These are phyloP conservation scores for Microbotryum violaceum DNA, from an alignment of 1,284 basidiomycete species.

Conservation along the genomic window DNA sequence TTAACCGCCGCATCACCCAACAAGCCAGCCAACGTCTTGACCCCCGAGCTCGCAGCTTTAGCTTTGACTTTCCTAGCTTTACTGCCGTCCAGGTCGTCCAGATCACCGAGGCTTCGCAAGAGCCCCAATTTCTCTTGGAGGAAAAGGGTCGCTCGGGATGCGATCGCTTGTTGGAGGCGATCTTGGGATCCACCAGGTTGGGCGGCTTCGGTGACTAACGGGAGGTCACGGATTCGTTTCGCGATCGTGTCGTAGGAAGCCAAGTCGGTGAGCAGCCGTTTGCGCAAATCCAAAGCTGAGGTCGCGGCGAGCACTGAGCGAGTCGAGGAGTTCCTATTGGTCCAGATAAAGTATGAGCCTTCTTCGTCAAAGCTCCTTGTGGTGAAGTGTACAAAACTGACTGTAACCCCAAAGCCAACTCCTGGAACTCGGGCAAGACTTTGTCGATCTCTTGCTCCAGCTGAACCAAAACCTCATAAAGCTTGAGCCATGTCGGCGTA, in stretches of 20 bases:
- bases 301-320: constrained; percentile 5
- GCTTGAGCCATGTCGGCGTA: constrained; percentile 36
- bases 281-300: constrained; percentile 22
- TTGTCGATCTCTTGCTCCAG: constrained; percentile 71
- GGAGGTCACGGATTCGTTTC: constrained; percentile 69
- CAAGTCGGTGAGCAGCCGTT: constrained; percentile 34
- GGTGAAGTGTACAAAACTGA: constrained; percentile 37
- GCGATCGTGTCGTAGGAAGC: constrained; percentile 70
- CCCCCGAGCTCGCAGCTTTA: constrained; percentile 2
- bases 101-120: constrained; percentile 50
- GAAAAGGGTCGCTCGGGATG: constrained; percentile 67
- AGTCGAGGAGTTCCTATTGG: background rate
- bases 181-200: constrained; percentile 66
- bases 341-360: background rate
- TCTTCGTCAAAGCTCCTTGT: too few relatives aligned
- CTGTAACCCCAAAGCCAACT: constrained; percentile 54
- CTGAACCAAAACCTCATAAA: constrained; percentile 56
- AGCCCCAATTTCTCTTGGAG: constrained; percentile 83
- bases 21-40: constrained; percentile 21
- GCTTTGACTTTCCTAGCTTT: constrained; percentile 7
- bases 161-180: constrained; percentile 71
- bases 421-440: constrained; percentile 61
- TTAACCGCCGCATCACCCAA: constrained; percentile 15
- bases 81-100: constrained; percentile 21
- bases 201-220: constrained; percentile 41